These are phyloP conservation scores for Diutina sp. DNA, from an alignment of 1,139 yeast genomes.

Conservation along the genomic window DNA sequence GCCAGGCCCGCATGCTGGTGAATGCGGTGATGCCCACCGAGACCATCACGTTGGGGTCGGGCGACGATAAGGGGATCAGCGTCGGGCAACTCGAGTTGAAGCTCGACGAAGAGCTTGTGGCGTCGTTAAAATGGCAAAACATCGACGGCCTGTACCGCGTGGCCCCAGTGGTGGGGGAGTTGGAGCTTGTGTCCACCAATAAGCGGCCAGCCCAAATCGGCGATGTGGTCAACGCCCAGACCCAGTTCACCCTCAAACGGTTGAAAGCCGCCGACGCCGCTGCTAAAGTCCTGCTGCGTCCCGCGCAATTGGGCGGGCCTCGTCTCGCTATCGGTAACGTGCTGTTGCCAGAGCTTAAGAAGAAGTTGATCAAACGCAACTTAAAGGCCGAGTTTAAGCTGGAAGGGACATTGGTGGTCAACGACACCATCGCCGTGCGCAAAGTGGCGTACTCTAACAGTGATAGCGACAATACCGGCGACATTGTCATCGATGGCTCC, in stretches of 20 bases:
- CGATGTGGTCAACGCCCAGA: constrained; percentile 7
- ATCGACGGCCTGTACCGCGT: constrained; percentile 71
- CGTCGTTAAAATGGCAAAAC: constrained; percentile 67
- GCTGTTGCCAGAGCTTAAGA: constrained; percentile 67
- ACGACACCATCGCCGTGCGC: constrained; percentile 61
- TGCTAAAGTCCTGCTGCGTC: background rate
- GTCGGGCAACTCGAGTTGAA: constrained; percentile 52
- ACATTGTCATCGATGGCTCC: constrained; percentile 73
- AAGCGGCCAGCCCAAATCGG: constrained; percentile 3
- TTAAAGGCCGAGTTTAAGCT: constrained; percentile 82
- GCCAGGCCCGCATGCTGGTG: constrained; percentile 15
- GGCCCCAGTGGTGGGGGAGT: constrained; percentile 70
- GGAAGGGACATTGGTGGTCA: constrained; percentile 84
- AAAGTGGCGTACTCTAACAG: constrained; percentile 40
- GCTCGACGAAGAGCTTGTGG: constrained; percentile 56
- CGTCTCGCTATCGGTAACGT: constrained; percentile 77
- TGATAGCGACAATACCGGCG: constrained; percentile 53
- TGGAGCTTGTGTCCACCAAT: constrained; percentile 21
- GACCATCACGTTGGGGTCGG: constrained; percentile 41
- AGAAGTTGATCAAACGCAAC: constrained; percentile 42
- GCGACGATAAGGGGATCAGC: constrained; percentile 10
- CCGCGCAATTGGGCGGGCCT: background rate
- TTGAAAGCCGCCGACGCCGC: constrained; percentile 3
- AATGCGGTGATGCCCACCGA: constrained; percentile 25
- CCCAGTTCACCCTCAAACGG: constrained; percentile 25